Conservation (phyloP, 2,329 filamentous ascomycete species). For the Ceratocystis papillata region DNA sequence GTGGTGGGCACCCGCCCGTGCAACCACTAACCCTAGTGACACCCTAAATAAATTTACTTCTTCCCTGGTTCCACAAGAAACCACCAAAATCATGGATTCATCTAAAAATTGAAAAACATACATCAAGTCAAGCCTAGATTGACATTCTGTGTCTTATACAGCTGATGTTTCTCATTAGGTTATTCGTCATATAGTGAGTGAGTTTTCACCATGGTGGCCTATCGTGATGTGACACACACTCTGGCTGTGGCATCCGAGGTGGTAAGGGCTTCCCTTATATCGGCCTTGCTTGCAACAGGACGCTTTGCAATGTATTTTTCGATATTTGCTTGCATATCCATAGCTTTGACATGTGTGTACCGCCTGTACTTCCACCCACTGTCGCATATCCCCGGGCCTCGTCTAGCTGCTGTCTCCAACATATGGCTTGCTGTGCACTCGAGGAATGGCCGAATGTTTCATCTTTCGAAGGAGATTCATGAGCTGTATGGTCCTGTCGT, state of each 20-base stretch:
- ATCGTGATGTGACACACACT: not conserved
- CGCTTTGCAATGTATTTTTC: not conserved
- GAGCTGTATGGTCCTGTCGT: constrained; percentile 40
- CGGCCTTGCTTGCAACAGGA: not conserved
- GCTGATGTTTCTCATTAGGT: not conserved
- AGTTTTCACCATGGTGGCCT: not conserved
- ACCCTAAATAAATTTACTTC: not conserved
- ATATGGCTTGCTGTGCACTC: constrained; percentile 40
- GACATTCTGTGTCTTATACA: not conserved
- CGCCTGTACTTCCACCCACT: constrained; percentile 38
- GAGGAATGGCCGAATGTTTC: constrained; percentile 35
- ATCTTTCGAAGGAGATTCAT: constrained; percentile 38
- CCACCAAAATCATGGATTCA: not conserved
- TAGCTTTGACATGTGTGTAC: constrained; percentile 29
- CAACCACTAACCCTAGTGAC: not conserved
- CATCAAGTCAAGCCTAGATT: not conserved
- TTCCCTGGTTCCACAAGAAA: not conserved
- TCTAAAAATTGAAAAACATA: too few species aligned
- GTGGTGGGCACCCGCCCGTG: not conserved
- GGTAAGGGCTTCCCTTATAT: not conserved
- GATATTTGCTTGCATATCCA: not conserved
- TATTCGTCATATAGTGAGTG: not conserved
- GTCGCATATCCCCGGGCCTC: constrained; percentile 38
- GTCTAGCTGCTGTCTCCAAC: constrained; percentile 38
- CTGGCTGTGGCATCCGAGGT: not conserved